Evolutionary conservation across 257 asterid genomes (phyloP), one percentile per base, ranked within the genome.

Genomic region (Cynanchum wilfordii): DNA sequence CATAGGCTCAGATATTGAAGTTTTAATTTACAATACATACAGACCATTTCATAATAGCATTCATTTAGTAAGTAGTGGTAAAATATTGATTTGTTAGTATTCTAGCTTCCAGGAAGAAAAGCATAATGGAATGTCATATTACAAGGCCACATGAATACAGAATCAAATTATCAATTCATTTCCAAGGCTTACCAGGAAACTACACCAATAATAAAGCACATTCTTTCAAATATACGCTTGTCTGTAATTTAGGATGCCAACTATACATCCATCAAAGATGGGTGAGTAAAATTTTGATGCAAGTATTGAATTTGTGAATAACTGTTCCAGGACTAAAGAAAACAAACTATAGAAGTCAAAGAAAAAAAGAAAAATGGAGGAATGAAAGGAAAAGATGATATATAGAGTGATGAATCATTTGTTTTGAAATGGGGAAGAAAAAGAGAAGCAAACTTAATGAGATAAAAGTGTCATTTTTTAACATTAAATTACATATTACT

Each of bases 41-140:
- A 24, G 82, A 84, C 75, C 83, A 73, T 75, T 79, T 88, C 55
- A 88, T 85, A 65, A 80, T 33, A 70, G 83, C 20, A 16, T 88
- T 86, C 88, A 86, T 36, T 36, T 78, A 13, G 63, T 89, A 80
- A 2, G 91, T 86, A 2, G 87, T 83, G 51, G 80, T 84, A 79
- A 88, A 88, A 73, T 88, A 90, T 56, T 86, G 85, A n/a, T 87
- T 91, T 29, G 95, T 86, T 68, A 88, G 76, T 20, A 91, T 88
- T 68, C 91, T 85, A 29, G 91, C 95, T 88, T 87, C 80, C 66
- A 65, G 66, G 47, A 24, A 33, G 24, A 69, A 68, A 42, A 68
- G 44, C 56, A 45, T 55, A 67, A 33, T 33, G 25, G n/a, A 20
- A 60, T 15, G 56, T 76, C 67, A 44, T 42, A 50, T 22, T 25